Conservation (phyloP, 106 monocot genomes). For the Phalaenopsis aphrodite region DNA sequence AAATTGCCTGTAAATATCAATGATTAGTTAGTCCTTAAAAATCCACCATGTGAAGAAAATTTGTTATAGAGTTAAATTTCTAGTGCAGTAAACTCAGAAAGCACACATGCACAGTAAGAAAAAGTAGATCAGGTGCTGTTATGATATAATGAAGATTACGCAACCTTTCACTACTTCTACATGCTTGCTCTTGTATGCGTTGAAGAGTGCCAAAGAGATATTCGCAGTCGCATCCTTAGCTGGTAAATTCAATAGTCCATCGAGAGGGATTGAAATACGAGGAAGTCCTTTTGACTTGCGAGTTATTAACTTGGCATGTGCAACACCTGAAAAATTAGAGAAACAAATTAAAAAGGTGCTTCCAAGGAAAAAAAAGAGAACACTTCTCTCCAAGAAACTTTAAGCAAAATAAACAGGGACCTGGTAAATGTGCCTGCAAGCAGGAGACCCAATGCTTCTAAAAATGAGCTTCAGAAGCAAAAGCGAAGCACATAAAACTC, state of each 20-base stretch:
- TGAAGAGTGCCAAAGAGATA: constrained; percentile 39
- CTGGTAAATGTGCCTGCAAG: not conserved
- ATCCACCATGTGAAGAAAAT: not conserved
- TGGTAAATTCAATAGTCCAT: constrained; percentile 20
- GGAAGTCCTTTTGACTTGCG: constrained; percentile 69
- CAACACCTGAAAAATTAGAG: not conserved
- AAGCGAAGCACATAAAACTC: no score
- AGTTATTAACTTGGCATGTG: constrained; percentile 37
- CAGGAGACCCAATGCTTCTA: not conserved
- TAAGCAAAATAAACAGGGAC: not conserved
- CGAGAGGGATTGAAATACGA: constrained; percentile 54
- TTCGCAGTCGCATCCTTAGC: constrained; percentile 36
- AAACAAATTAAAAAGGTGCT: not conserved
- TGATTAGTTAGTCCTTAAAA: not conserved
- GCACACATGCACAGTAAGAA: not conserved
- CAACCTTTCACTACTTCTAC: constrained; percentile 35
- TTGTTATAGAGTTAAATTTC: not conserved
- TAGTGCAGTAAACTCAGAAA: not conserved
- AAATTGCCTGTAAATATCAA: not conserved
- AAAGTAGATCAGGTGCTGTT: not conserved
- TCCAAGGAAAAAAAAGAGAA: not conserved
- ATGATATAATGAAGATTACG: not conserved
- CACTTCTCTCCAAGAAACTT: not conserved
- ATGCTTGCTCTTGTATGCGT: constrained; percentile 37
- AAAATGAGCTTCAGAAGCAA: no score